A percentile compares a stretch with the other conserved stretches of the same genome.
Conservation (phyloP, 1,139 yeast genomes). For the Meyerozyma carpophila region DNA sequence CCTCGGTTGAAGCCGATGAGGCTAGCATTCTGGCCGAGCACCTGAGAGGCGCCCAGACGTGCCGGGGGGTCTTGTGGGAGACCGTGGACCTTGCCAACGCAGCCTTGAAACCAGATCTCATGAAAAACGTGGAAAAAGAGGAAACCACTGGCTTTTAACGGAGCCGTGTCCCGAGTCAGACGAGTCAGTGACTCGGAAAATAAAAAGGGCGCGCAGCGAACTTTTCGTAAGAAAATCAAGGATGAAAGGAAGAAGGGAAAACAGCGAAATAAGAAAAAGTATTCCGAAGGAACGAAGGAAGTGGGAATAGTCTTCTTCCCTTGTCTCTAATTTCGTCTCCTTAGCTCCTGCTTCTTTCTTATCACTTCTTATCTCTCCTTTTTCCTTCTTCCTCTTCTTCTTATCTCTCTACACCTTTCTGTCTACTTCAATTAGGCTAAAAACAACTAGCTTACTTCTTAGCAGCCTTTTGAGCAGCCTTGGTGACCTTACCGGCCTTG, state of each 20-base stretch:
- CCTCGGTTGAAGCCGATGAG: conserved; percentile 16
- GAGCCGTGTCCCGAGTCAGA: neutral
- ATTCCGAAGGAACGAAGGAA: too few relatives aligned
- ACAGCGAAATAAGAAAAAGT: too few relatives aligned
- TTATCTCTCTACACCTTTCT: conserved; percentile 1
- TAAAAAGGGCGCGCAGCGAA: too few relatives aligned
- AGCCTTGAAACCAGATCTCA: neutral
- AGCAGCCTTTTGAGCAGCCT: conserved; percentile 98
- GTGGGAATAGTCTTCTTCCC: too few relatives aligned
- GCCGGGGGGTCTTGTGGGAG: neutral
- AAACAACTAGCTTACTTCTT: conserved; percentile 70
- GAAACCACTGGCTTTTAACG: neutral
- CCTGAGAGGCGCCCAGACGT: neutral
- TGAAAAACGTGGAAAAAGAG: neutral
- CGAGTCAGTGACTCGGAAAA: neutral
- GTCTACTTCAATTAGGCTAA: neutral
- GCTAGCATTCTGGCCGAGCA: conserved; percentile 12
- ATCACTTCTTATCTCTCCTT: neutral
- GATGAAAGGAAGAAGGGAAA: too few relatives aligned
- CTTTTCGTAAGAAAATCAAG: too few relatives aligned
- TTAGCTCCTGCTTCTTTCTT: too few relatives aligned
- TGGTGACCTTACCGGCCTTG: conserved; percentile 83
- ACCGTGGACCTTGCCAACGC: neutral
- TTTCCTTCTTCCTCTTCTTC: neutral
- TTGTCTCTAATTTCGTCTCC: too few relatives aligned